Evolutionary conservation across 768 basidiomycete genomes (phyloP).

Genomic region (Sistotremastrum suecicum): DNA sequence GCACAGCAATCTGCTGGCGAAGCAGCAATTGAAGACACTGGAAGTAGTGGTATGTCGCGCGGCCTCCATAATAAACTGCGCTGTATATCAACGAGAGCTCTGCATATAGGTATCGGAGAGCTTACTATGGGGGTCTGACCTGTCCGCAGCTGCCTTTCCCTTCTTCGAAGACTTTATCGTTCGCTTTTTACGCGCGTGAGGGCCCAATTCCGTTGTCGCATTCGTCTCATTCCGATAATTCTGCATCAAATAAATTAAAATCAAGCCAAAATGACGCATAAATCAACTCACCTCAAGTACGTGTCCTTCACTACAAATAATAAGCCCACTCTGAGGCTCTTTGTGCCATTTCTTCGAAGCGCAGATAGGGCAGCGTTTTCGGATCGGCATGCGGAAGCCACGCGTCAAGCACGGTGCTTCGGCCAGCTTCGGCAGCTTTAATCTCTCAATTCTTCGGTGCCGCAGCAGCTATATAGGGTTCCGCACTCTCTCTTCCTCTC

Average conservation of each 20-base stretch:
- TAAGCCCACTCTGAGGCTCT: slow-evolving; percentile 63
- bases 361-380: slow-evolving; percentile 60
- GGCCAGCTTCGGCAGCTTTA: background rate
- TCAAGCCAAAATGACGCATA: background rate
- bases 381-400: slow-evolving; percentile 36
- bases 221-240: slow-evolving; percentile 71
- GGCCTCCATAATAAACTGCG: slow-evolving; percentile 72
- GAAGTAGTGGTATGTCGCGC: slow-evolving; percentile 67
- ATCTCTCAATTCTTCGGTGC: background rate
- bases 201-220: slow-evolving; percentile 50
- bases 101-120: slow-evolving; percentile 11
- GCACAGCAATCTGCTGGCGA: slow-evolving; percentile 55
- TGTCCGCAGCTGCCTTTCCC: slow-evolving; percentile 34
- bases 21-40: slow-evolving; percentile 75
- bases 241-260: slow-evolving; percentile 21
- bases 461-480: background rate
- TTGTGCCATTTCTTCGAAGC: slow-evolving; percentile 83
- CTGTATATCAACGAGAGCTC: background rate
- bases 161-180: slow-evolving; percentile 42
- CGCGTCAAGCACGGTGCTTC: slow-evolving; percentile 2
- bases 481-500: background rate
- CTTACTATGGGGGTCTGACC: slow-evolving; percentile 48
- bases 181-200: slow-evolving; percentile 52
- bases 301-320: slow-evolving; percentile 86
- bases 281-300: slow-evolving; percentile 57